Evolutionary conservation across 2,329 filamentous ascomycete genomes (phyloP).

Genomic region (Berkeleyomyces basicola): DNA sequence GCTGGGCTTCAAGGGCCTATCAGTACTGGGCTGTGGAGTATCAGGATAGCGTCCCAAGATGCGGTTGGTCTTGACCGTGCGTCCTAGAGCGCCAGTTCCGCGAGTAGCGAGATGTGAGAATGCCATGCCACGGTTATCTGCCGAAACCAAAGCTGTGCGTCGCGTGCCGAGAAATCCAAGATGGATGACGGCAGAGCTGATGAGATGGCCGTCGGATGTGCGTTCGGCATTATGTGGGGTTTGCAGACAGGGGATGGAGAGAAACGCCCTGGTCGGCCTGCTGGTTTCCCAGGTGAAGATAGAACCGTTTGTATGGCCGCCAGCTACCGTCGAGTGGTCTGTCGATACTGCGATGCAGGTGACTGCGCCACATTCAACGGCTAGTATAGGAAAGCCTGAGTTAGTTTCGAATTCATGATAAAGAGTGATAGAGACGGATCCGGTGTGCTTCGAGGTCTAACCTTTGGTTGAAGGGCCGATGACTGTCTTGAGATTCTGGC

Average conservation of each 20-base stretch:
- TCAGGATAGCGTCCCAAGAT: conserved; percentile 85
- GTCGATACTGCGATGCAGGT: conserved; percentile 82
- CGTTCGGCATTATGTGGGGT: conserved; percentile 35
- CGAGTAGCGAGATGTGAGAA: conserved; percentile 92
- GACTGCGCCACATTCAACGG: conserved; percentile 76
- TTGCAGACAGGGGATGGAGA: conserved; percentile 67
- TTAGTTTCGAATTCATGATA: background rate
- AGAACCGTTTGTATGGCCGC: conserved; percentile 72
- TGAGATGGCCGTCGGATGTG: conserved; percentile 63
- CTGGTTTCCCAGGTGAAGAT: conserved; percentile 96
- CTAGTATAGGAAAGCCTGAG: conserved; percentile 26
- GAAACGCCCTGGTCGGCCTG: conserved; percentile 68
- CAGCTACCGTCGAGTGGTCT: conserved; percentile 81
- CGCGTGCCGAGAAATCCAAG: conserved; percentile 89
- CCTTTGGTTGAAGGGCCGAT: conserved; percentile 87
- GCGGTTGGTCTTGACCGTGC: conserved; percentile 74
- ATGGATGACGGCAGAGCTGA: conserved; percentile 64
- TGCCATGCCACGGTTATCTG: conserved; percentile 89
- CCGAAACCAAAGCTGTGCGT: conserved; percentile 86
- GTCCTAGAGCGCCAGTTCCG: conserved; percentile 70
- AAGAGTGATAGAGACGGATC: background rate
- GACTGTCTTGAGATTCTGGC: conserved; percentile 85
- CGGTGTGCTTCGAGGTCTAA: conserved; percentile 22
- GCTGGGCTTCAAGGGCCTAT: conserved; percentile 69
- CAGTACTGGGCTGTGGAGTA: conserved; percentile 35